Evolutionary conservation across 228 moss, liverwort and hornwort species (phyloP), one percentile per base, ranked within the genome.

Genomic region (Sphagnum fallax): DNA sequence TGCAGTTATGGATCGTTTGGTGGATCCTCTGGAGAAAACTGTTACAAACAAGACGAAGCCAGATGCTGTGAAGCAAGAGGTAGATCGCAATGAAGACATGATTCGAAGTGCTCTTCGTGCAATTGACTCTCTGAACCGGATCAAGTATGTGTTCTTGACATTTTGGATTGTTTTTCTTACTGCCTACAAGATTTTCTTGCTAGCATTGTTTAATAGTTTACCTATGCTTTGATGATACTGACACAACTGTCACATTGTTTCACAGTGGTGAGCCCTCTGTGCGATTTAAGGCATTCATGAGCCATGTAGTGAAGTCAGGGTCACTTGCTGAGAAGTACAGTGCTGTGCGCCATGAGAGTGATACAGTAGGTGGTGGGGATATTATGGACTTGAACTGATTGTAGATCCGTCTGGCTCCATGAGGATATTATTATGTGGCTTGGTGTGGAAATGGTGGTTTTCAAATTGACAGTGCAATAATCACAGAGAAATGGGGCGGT

Each of bases 1-100:
- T 74, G 14, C 86, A 98, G 98, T 98, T 49, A 73, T 94, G 81
- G 94, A 94, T 75, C 87, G 91, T 53, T 80, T 98, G 74, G 98
- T 98, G 78, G 94, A 98, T 4, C 98, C 94, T 52, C 76, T 98
- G 80, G 98, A 98, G 78, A 94, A 88, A 77, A 94, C 98, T n/a
- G 91, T 94, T 15, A 91, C 94, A 47, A 90, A 98, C 76, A 98
- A 94, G 80, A 98, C 98, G 11, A 98, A 98, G 74, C 85, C 92
- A 48, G 98, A 98, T 75, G 98, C 98, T 82, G 98, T 98, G 68
- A 98, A 98, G 83, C 98, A 98, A 89, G 98, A 98, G 80, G 94
- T 98, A 72, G 98, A 98, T 65, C 90, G 98, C 51, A 98, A 98
- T 62, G 98, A 98, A 74, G 98, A 98, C 74, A 98, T 98, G 98